Conservation (phyloP, 2,329 filamentous ascomycete genomes). For the Alternaria triticimaculans region DNA sequence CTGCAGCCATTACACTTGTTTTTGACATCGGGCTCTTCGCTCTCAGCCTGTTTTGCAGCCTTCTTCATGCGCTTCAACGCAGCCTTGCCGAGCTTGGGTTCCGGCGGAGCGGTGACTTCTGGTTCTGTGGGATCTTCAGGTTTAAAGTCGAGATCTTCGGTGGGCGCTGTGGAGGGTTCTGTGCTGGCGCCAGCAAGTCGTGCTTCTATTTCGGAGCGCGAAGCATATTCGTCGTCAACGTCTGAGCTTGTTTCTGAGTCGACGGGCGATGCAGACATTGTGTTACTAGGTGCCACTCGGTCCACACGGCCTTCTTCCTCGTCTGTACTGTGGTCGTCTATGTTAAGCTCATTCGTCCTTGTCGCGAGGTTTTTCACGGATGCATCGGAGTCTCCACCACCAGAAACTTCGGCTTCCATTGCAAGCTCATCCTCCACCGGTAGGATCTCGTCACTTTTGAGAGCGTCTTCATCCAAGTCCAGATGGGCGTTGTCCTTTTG, state of each 20-base stretch:
- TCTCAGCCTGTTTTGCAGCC: conserved; percentile 51
- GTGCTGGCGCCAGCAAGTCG: conserved; percentile 32
- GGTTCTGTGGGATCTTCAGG: conserved; percentile 3
- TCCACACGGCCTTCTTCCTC: conserved; percentile 16
- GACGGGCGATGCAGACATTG: neutral
- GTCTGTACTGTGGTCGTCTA: conserved; percentile 19
- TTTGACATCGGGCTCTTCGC: conserved; percentile 44
- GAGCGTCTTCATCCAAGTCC: conserved; percentile 49
- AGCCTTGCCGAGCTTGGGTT: conserved; percentile 55
- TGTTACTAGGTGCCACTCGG: neutral
- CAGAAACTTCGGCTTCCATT: conserved; percentile 7
- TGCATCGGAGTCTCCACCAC: conserved; percentile 50
- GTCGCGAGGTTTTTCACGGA: conserved; percentile 23
- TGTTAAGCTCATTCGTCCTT: conserved; percentile 20
- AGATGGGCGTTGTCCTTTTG: conserved; percentile 74
- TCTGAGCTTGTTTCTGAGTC: conserved; percentile 13
- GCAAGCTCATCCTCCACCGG: conserved; percentile 43
- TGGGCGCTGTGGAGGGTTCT: conserved; percentile 11
- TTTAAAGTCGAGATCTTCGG: conserved; percentile 10
- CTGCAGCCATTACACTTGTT: conserved; percentile 80
- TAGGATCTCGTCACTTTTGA: conserved; percentile 42
- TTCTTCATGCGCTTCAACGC: conserved; percentile 56
- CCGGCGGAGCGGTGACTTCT: conserved; percentile 3
- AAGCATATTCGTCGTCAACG: conserved; percentile 47
- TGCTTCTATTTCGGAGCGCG: conserved; percentile 46